These are phyloP conservation scores for Pythium chondricola DNA, from an alignment of 352 stramenopile species.

Conservation along the genomic window DNA sequence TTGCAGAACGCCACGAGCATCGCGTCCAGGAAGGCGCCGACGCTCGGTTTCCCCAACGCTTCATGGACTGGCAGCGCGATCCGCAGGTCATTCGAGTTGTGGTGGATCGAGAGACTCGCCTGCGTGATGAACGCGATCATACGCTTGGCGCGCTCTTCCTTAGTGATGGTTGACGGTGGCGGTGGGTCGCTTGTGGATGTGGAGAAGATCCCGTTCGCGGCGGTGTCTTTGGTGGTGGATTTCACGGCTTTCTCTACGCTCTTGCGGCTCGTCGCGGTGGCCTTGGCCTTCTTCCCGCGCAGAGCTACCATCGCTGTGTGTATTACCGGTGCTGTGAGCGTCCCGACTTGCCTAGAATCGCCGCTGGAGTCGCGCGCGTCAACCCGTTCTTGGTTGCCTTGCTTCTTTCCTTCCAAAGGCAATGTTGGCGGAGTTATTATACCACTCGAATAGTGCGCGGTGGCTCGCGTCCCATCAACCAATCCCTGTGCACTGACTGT, in stretches of 20 bases:
- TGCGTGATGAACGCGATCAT: slow-evolving; percentile 48
- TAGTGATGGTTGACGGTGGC: slow-evolving; percentile 26
- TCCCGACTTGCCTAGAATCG: background rate
- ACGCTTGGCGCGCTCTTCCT: slow-evolving; percentile 22
- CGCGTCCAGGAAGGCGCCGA: slow-evolving; percentile 33
- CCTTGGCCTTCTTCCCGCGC: slow-evolving; percentile 66
- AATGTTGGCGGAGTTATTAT: slow-evolving; percentile 13
- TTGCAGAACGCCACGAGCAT: slow-evolving; percentile 50
- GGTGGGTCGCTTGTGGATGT: background rate
- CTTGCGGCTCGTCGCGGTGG: slow-evolving; percentile 44
- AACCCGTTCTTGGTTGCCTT: background rate
- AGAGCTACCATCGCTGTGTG: slow-evolving; percentile 55
- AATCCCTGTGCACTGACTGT: slow-evolving; percentile 15
- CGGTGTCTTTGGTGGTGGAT: background rate
- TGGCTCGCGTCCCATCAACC: slow-evolving; percentile 12
- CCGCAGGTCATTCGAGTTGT: background rate
- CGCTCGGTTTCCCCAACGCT: slow-evolving; percentile 2
- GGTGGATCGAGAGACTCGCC: slow-evolving; percentile 26
- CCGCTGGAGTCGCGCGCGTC: no score
- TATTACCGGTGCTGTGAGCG: background rate
- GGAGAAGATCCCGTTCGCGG: background rate
- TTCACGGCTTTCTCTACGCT: slow-evolving; percentile 32
- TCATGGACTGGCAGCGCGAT: background rate
- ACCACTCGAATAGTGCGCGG: slow-evolving; percentile 19
- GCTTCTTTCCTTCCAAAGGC: background rate